Base-by-base conservation (phyloP, 2,329 filamentous ascomycete species). In the Colletotrichum truncatum region DNA sequence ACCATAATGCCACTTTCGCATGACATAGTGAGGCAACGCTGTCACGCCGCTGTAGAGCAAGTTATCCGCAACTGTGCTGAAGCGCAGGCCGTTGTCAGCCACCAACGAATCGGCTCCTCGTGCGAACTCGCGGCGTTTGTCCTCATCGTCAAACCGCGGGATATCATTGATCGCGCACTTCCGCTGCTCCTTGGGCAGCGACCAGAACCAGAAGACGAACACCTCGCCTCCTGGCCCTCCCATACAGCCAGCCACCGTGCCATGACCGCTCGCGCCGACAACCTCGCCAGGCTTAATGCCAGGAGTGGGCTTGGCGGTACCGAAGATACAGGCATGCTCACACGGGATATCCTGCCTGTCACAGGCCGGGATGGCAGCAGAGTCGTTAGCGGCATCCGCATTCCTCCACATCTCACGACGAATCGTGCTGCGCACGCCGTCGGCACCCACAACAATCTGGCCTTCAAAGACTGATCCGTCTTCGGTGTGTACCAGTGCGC, bases 381-480 rank as follows among this genome's bases (percentile, higher is more conserved):
- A 65, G 38, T 65, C 62, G 26, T 21, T 12, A 32, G 45, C 38
- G 32, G 34, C 62, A 12, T 65, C 62, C 14, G 62, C 62, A 41
- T 65, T 65, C 36, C 57, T 53, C 62, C 62, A 65, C 74, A 76
- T 76, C 28, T 78, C 74, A 4, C 66, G 45, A 6, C 81, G 70
- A 2, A 79, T 71, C 0, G 64, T 68, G 67, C 80, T 82, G 59
- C 80, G 73, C 16, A 82, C 73, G 1, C 81, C 80, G 46, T 82
- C 80, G 1, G 77, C 75, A 0, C 80, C 79, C 0, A 81, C 70
- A 0, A 82, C 67, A 0, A 82, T 66, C 16, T 75, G 71, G 0
- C 77, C 80, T 1, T 66, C 38, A 36, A 75, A 76, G 0, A 63
- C 43, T 5, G 66, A 57, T 6, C 79, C 79, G 21, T 77, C 73